Conservation (phyloP, 2,329 filamentous ascomycete genomes). For the Dendrostoma leiphaemia region DNA sequence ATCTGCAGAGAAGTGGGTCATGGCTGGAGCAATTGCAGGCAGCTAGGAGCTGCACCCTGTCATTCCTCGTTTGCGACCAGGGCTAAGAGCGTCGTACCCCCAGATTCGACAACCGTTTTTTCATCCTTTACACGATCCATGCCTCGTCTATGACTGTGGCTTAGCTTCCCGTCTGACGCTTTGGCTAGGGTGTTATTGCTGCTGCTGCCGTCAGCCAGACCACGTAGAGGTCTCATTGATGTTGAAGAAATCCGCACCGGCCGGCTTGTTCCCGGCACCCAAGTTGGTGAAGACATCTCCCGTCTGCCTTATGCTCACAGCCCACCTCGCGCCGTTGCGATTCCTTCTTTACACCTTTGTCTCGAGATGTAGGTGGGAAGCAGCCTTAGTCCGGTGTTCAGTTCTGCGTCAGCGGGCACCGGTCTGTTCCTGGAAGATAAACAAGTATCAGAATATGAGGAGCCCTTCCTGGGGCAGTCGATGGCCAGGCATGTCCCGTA, state of each 20-base stretch:
- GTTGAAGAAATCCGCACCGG: too few species aligned
- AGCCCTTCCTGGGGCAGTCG: background rate
- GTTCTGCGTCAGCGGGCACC: background rate
- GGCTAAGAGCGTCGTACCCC: background rate
- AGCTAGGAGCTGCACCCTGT: background rate
- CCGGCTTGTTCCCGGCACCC: too few species aligned
- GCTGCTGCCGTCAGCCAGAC: background rate
- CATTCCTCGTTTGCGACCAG: background rate
- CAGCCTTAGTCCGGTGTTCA: background rate
- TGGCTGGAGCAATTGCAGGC: background rate
- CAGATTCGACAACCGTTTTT: background rate
- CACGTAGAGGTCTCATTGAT: too few species aligned
- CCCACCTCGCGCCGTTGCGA: too few species aligned
- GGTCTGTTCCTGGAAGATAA: background rate
- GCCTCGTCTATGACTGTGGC: slow-evolving; percentile 5
- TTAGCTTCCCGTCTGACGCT: slow-evolving; percentile 1
- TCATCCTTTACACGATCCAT: background rate
- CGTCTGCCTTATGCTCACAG: too few species aligned
- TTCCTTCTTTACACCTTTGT: background rate
- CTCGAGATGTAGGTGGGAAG: background rate
- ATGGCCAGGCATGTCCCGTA: background rate
- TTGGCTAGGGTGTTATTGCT: background rate
- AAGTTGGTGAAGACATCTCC: too few species aligned
- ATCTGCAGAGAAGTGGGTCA: background rate
- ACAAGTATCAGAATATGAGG: background rate